Conservation (phyloP, 805 yeast genomes). For the Ogataea zsoltii region DNA sequence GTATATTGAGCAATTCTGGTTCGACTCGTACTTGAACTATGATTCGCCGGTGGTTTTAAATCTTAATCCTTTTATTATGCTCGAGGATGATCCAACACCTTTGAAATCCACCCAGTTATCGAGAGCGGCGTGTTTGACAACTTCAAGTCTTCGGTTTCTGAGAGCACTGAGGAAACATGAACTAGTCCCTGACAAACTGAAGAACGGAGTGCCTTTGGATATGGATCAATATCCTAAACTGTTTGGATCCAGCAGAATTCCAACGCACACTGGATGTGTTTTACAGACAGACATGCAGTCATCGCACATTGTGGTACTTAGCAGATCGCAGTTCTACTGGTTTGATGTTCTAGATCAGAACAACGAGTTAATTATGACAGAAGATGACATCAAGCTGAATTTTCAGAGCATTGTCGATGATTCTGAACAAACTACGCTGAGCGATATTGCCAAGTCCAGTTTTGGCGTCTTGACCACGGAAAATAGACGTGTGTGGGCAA, state of each 20-base stretch:
- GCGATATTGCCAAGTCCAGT: constrained; percentile 71
- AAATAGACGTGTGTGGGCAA: constrained; percentile 85
- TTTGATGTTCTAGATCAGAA: constrained; percentile 82
- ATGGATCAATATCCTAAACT: constrained; percentile 90
- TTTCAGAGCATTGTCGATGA: constrained; percentile 76
- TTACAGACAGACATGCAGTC: constrained; percentile 78
- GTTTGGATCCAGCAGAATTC: constrained; percentile 87
- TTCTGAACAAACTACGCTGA: constrained; percentile 52
- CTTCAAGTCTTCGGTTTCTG: constrained; percentile 76
- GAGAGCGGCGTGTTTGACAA: constrained; percentile 77
- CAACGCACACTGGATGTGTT: constrained; percentile 78
- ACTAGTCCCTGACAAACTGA: constrained; percentile 67
- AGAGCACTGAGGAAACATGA: constrained; percentile 76
- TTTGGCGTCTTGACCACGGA: constrained; percentile 92
- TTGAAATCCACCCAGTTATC: constrained; percentile 64
- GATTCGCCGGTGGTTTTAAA: constrained; percentile 92
- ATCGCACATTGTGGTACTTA: constrained; percentile 78
- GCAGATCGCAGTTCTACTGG: constrained; percentile 91
- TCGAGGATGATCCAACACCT: constrained; percentile 89
- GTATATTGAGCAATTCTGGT: constrained; percentile 94
- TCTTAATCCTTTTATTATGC: constrained; percentile 83
- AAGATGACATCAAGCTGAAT: constrained; percentile 73
- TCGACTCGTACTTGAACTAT: constrained; percentile 81
- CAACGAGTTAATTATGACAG: constrained; percentile 70
- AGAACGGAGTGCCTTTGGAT: constrained; percentile 65